These are phyloP conservation scores for Claviceps purpurea DNA, from an alignment of 2,329 filamentous ascomycete species.

Conservation along the genomic window DNA sequence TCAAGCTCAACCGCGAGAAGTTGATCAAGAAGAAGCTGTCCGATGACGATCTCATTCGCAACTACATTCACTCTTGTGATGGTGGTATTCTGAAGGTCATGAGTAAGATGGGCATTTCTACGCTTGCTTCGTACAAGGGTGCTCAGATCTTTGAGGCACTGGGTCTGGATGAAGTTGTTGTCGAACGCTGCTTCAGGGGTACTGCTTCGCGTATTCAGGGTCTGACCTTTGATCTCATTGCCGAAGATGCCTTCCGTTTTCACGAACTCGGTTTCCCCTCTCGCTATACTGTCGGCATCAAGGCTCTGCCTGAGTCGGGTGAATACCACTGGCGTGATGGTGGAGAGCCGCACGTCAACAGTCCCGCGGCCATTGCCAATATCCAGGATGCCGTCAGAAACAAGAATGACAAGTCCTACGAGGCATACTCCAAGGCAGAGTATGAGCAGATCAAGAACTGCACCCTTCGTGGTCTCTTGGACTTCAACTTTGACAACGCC, in stretches of 20 bases:
- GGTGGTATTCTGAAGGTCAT: conserved; percentile 97
- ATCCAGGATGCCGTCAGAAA: conserved; percentile 92
- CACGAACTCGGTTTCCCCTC: conserved; percentile 88
- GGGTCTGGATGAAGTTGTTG: conserved; percentile 80
- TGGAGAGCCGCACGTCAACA: conserved; percentile 89
- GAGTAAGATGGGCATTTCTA: conserved; percentile 99
- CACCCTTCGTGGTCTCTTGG: conserved; percentile 82
- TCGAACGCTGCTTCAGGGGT: conserved; percentile 88
- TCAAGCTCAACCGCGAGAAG: conserved; percentile 90
- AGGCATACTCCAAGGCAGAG: conserved; percentile 84
- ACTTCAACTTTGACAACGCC: conserved; percentile 88
- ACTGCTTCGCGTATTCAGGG: conserved; percentile 91
- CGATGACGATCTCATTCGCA: conserved; percentile 72
- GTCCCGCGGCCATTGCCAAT: conserved; percentile 88
- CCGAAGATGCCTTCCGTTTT: conserved; percentile 86
- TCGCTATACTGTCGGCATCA: conserved; percentile 59
- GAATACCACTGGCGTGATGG: conserved; percentile 98
- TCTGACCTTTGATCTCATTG: conserved; percentile 85
- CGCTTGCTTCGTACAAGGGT: conserved; percentile 90
- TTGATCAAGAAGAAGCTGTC: conserved; percentile 81
- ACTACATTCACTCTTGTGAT: conserved; percentile 94
- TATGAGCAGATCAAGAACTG: conserved; percentile 96
- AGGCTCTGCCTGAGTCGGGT: conserved; percentile 78
- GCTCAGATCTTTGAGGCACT: conserved; percentile 96
- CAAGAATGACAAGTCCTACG: conserved; percentile 98